Base-by-base conservation (phyloP, 2,329 filamentous ascomycete genomes). In the Fusarium compactum region DNA sequence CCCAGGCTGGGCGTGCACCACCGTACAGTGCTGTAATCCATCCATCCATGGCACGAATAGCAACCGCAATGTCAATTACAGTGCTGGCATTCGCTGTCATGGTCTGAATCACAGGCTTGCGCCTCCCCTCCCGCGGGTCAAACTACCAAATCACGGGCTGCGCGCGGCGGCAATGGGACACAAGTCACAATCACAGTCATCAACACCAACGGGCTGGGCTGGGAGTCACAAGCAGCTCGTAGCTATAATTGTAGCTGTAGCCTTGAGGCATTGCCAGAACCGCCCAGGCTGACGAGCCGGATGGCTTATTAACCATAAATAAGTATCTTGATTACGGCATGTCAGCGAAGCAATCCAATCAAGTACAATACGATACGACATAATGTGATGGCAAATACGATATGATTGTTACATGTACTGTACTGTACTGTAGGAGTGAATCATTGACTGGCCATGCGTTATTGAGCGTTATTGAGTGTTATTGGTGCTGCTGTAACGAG, bases 121-220 rank as follows among this genome's bases (percentile, higher is more conserved):
- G 58, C 58, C 58, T 25, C 51, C 57, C 40, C 40, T 67, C 63
- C 46, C 51, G 45, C 50, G 58, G 56, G 51, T 57, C 62, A 65
- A 61, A 25, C 41, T 66, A 43, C 51, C 63, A 63, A 67, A 67
- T 58, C 65, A 67, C 65, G 58, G 63, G 51, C 64, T 63, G 63
- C 51, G 58, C 30, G 58, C 65, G 63, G 65, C 65, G 65, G 58
- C 51, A 58, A 58, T 40, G 58, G 50, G 51, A 58, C 63, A 58
- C 63, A 65, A 58, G 55, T 65, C 66, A 62, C 65, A 66, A 61
- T 69, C 66, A 69, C 63, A 63, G 65, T 66, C 66, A 69, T 69
- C 65, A 69, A 44, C 30, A 40, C 5, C 34, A 41, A 43, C 11
- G n/a, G 34, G n/a, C 18, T 29, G 24, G 24, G 24, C 24, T 34